Conservation (phyloP, 1,284 basidiomycete species). For the Heterobasidion irregulare region DNA sequence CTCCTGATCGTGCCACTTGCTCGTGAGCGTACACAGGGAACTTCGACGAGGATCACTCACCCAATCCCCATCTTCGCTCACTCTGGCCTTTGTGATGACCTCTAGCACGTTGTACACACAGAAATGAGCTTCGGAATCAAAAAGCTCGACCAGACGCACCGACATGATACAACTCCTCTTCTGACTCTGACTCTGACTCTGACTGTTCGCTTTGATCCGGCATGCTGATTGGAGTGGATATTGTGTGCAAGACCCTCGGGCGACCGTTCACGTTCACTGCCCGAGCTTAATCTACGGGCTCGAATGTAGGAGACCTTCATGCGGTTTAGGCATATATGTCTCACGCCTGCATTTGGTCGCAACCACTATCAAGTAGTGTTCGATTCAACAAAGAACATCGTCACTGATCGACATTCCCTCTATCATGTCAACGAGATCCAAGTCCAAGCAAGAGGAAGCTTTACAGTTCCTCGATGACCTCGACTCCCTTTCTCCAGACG, state of each 20-base stretch:
- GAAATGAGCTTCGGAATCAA: not conserved
- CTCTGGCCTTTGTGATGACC: slow-evolving; percentile 43
- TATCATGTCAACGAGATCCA: slow-evolving; percentile 26
- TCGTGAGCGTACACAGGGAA: not conserved
- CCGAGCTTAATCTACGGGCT: not conserved
- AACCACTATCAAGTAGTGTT: not conserved
- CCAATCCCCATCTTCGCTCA: slow-evolving; percentile 31
- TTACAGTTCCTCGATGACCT: slow-evolving; percentile 87
- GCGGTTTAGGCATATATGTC: not conserved
- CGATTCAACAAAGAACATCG: not conserved
- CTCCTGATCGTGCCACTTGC: slow-evolving; percentile 3
- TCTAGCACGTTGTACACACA: slow-evolving; percentile 24
- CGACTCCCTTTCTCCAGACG: slow-evolving; percentile 55
- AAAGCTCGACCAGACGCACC: slow-evolving; percentile 26
- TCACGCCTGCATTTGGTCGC: not conserved
- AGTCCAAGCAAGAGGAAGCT: slow-evolving; percentile 85
- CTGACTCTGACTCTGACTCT: slow-evolving; percentile 12
- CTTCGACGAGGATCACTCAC: slow-evolving; percentile 24
- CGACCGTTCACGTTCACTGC: too few species aligned
- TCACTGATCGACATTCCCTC: not conserved
- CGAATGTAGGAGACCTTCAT: not conserved
- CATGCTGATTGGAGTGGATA: not conserved
- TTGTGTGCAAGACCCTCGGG: not conserved
- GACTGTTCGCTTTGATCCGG: not conserved
- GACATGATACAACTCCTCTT: slow-evolving; percentile 40